phyloP scores from a whole-genome alignment of 768 basidiomycete species.

The Termitomyces sp. region DNA sequence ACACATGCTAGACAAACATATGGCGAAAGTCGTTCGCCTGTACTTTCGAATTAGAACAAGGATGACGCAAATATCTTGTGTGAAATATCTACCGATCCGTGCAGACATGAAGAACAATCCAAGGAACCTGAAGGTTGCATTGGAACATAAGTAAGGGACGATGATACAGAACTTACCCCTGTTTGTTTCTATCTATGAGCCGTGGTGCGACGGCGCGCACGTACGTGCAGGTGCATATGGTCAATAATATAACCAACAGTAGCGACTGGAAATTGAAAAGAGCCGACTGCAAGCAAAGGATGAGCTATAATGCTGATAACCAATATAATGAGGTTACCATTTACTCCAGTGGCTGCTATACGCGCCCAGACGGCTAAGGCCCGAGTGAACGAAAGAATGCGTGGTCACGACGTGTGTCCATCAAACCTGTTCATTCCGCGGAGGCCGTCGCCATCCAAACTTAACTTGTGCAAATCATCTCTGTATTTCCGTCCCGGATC shows the following conservation, averaged over 20 bases:
- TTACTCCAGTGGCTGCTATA: not conserved
- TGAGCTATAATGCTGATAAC: not conserved
- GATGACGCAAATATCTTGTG: not conserved
- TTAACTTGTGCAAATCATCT: not conserved
- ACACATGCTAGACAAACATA: slow-evolving; percentile 93
- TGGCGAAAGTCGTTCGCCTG: slow-evolving; percentile 93
- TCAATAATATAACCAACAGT: slow-evolving; percentile 85
- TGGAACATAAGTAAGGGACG: not conserved
- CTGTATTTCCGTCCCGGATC: too few relatives aligned
- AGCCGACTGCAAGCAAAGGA: slow-evolving; percentile 52
- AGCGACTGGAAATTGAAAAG: slow-evolving; percentile 98
- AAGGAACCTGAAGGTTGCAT: slow-evolving; percentile 54
- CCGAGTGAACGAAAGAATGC: not conserved
- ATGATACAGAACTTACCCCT: slow-evolving; percentile 59
- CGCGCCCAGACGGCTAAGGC: not conserved
- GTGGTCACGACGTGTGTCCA: not conserved
- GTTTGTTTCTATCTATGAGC: slow-evolving; percentile 88
- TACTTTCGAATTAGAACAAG: not conserved
- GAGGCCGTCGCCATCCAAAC: not conserved
- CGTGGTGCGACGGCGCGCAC: slow-evolving; percentile 86
- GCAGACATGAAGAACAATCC: slow-evolving; percentile 96
- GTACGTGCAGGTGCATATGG: slow-evolving; percentile 98
- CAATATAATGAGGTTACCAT: slow-evolving; percentile 3
- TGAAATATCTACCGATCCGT: slow-evolving; percentile 75
- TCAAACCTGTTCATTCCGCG: not conserved